A percentile compares a stretch with the other conserved stretches of the same genome.
phyloP scores from a whole-genome alignment of 352 stramenopile species.

The Globisporangium irregulare region DNA sequence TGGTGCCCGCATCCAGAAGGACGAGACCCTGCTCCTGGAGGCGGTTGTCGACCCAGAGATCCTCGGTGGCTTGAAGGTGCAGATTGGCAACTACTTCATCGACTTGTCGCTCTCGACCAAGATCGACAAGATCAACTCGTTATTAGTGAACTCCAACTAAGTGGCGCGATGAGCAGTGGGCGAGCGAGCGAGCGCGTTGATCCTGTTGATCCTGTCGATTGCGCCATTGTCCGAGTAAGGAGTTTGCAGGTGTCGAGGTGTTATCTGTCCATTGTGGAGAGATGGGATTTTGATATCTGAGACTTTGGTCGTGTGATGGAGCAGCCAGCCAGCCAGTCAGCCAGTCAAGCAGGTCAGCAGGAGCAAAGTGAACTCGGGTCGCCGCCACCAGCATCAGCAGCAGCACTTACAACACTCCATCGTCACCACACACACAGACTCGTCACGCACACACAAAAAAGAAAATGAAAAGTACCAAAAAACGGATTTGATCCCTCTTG shows the following conservation, averaged over 20 bases:
- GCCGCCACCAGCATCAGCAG: not conserved
- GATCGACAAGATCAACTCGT: constrained; percentile 94
- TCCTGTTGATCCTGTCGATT: not conserved
- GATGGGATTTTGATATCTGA: not conserved
- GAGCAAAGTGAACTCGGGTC: not conserved
- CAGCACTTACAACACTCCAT: not conserved
- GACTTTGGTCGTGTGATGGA: constrained; percentile 1
- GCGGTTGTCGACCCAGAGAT: constrained; percentile 93
- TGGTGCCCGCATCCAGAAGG: constrained; percentile 80
- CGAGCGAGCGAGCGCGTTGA: constrained; percentile 4
- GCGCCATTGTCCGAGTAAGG: constrained; percentile 1
- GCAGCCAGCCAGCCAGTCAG: not conserved
- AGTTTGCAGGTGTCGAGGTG: constrained; percentile 1
- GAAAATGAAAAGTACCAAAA: constrained; percentile 15
- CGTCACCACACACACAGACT: constrained; percentile 6
- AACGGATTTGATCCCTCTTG: not conserved
- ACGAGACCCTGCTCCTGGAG: constrained; percentile 91
- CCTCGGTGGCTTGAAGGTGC: constrained; percentile 95
- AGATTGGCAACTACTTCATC: constrained; percentile 98
- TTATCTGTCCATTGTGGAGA: not conserved
- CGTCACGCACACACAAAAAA: not conserved
- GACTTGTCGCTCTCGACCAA: constrained; percentile 94
- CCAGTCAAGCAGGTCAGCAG: not conserved
- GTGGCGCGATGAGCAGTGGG: not conserved
- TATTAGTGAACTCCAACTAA: constrained; percentile 70